Evolutionary conservation across 2,329 filamentous ascomycete genomes (phyloP).

Genomic region (Teratosphaeria gauchensis): DNA sequence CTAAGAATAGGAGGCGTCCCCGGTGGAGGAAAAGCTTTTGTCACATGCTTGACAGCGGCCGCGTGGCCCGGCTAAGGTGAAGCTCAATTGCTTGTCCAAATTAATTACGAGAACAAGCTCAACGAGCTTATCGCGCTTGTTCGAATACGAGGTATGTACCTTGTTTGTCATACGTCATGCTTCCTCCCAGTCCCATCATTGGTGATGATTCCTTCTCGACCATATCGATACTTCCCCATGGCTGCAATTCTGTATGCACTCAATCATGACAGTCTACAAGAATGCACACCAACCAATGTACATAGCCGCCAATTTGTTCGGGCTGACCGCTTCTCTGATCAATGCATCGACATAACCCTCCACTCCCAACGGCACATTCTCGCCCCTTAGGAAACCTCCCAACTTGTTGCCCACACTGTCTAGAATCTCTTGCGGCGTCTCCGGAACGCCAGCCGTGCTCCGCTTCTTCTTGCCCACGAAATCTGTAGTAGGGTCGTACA

Average conservation of each 20-base stretch:
- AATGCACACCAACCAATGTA: conserved; percentile 90
- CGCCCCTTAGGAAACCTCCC: conserved; percentile 68
- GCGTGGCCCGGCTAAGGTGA: no score
- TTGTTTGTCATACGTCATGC: no score
- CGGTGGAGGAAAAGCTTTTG: neutral
- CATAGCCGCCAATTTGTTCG: conserved; percentile 76
- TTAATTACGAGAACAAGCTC: no score
- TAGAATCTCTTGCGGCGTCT: conserved; percentile 69
- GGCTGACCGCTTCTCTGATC: conserved; percentile 75
- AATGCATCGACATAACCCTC: conserved; percentile 96
- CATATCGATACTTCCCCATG: neutral
- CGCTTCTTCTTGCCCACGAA: conserved; percentile 66
- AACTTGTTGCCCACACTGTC: conserved; percentile 85
- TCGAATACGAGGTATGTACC: no score
- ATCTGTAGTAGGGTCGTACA: conserved; percentile 94
- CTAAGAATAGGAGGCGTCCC: neutral
- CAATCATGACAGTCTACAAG: conserved; percentile 33
- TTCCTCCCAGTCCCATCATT: no score
- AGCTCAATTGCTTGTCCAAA: no score
- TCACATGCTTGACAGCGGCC: neutral
- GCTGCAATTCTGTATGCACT: neutral
- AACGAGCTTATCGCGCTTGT: no score
- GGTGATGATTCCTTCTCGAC: neutral
- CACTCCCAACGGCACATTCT: conserved; percentile 86
- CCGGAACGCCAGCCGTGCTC: conserved; percentile 47